A percentile compares a stretch with the other conserved stretches of the same genome.
These are phyloP conservation scores for Adenanthera pavonina DNA, from an alignment of 306 rosid species.

Conservation along the genomic window DNA sequence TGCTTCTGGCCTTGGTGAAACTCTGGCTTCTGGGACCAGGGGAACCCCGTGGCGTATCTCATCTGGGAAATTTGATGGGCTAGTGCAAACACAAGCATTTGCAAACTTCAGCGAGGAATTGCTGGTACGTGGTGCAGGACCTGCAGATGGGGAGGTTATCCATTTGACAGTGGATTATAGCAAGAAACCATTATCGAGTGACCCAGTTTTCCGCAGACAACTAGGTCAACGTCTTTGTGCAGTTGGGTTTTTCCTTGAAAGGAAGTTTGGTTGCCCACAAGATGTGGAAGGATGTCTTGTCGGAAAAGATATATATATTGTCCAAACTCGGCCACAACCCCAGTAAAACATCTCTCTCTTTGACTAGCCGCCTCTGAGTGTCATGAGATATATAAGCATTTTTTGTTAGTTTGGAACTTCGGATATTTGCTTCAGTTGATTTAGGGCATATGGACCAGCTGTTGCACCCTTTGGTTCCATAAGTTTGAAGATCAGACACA, in stretches of 20 bases:
- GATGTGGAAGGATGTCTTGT: constrained; percentile 92
- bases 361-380: not conserved
- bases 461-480: constrained; percentile 10
- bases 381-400: not conserved
- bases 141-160: constrained; percentile 89
- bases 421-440: not conserved
- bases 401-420: not conserved
- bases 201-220: constrained; percentile 72
- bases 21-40: constrained; percentile 91
- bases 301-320: constrained; percentile 82
- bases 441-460: not conserved
- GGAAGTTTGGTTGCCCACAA: constrained; percentile 86
- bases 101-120: constrained; percentile 96
- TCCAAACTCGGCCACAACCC: constrained; percentile 95
- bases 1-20: constrained; percentile 96
- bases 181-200: constrained; percentile 77
- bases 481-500: not conserved
- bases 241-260: constrained; percentile 85
- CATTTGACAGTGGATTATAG: constrained; percentile 89
- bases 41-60: constrained; percentile 96
- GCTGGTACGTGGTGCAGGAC: constrained; percentile 71
- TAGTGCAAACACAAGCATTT: constrained; percentile 73
- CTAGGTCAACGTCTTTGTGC: constrained; percentile 91
- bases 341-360: constrained; percentile 36
- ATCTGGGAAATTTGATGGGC: constrained; percentile 84